Percentiles rank a stretch among this genome's conserved stretches.
phyloP scores from a whole-genome alignment of 2,329 filamentous ascomycete genomes.

The Paraphaeosphaeria sporulosa region DNA sequence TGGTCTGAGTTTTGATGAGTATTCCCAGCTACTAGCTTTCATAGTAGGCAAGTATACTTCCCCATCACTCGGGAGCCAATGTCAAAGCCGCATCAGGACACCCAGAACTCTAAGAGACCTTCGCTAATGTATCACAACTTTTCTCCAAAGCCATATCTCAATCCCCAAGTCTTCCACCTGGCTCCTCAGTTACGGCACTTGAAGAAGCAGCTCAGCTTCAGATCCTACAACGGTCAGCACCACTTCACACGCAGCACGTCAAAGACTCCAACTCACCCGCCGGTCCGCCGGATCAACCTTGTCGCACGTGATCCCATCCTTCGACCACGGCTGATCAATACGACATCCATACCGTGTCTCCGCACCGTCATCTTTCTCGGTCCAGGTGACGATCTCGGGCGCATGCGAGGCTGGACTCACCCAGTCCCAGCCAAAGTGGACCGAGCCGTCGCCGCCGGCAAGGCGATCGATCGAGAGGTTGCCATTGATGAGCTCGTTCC shows the following conservation, averaged over 20 bases:
- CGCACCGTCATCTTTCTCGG: background rate
- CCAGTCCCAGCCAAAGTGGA: slow-evolving; percentile 1
- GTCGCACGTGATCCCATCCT: background rate
- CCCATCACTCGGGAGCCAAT: no score
- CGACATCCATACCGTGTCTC: slow-evolving; percentile 2
- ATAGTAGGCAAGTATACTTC: no score
- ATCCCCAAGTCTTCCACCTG: no score
- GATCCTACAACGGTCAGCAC: background rate
- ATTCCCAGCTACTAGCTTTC: no score
- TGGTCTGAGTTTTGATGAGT: no score
- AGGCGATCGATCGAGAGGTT: background rate
- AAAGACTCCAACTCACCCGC: background rate
- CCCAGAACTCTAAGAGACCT: no score
- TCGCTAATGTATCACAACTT: no score
- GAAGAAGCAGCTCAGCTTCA: slow-evolving; percentile 6
- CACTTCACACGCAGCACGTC: background rate
- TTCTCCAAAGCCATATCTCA: no score
- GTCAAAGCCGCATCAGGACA: no score
- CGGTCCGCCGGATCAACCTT: background rate
- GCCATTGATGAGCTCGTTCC: background rate
- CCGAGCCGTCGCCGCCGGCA: background rate
- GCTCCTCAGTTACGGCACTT: slow-evolving; percentile 3
- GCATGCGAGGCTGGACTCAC: background rate
- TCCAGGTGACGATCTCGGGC: background rate
- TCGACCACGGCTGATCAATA: background rate